Evolutionary conservation across 1,284 basidiomycete species (phyloP).

Genomic region (Ceratobasidium theobromae): DNA sequence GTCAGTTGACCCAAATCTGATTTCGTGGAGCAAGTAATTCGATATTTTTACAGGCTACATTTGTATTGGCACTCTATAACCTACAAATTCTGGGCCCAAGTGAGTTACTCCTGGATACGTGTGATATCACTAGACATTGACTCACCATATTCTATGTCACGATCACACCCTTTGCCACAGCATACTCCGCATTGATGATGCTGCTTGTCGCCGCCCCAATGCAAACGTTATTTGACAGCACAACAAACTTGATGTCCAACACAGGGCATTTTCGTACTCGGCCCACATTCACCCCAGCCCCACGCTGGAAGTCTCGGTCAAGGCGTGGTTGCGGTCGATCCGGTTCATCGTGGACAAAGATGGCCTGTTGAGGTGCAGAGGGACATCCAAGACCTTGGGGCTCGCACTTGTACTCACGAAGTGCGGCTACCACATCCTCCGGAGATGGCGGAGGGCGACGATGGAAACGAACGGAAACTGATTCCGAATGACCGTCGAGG

Average conservation of each 20-base stretch:
- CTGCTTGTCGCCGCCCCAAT: slow-evolving; percentile 97
- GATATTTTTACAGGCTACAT: background rate
- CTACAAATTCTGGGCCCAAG: background rate
- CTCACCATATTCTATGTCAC: slow-evolving; percentile 15
- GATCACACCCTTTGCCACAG: slow-evolving; percentile 78
- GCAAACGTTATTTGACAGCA: slow-evolving; percentile 91
- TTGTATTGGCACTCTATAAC: slow-evolving; percentile 6
- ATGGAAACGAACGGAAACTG: slow-evolving; percentile 85
- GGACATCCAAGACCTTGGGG: slow-evolving; percentile 82
- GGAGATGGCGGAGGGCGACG: slow-evolving; percentile 79
- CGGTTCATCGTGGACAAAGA: slow-evolving; percentile 87
- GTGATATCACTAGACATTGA: background rate
- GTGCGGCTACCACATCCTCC: slow-evolving; percentile 84
- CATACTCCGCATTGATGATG: slow-evolving; percentile 96
- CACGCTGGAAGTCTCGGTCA: slow-evolving; percentile 88
- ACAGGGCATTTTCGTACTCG: slow-evolving; percentile 89
- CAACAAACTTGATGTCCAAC: slow-evolving; percentile 94
- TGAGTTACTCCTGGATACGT: background rate
- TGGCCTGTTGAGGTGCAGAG: slow-evolving; percentile 82
- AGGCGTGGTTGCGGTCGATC: slow-evolving; percentile 95
- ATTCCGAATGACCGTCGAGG: slow-evolving; percentile 88
- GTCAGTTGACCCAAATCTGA: slow-evolving; percentile 10
- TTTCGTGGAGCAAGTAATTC: background rate
- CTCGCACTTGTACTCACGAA: slow-evolving; percentile 73
- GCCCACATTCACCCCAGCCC: slow-evolving; percentile 91